Evolutionary conservation across 2,329 filamentous ascomycete genomes (phyloP).

Genomic region (Hymenoscyphus albidus): DNA sequence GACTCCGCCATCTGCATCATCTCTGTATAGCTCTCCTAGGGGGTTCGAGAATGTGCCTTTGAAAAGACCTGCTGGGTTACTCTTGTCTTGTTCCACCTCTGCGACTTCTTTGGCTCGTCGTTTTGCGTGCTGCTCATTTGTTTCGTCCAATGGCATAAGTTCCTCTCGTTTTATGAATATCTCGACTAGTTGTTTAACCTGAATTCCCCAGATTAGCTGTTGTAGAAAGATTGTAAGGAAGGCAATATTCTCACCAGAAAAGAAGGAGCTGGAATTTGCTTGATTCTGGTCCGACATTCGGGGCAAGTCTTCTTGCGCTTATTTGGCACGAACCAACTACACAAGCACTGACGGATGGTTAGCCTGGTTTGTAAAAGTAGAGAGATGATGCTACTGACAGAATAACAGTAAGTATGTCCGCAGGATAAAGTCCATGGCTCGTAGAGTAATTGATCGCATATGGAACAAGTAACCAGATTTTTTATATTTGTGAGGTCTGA

Average conservation of each 20-base stretch:
- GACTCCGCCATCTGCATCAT: slow-evolving; percentile 57
- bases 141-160: slow-evolving; percentile 60
- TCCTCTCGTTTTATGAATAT: slow-evolving; percentile 58
- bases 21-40: slow-evolving; percentile 38
- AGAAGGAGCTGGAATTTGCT: slow-evolving; percentile 57
- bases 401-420: slow-evolving; percentile 71
- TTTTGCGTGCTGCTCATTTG: slow-evolving; percentile 54
- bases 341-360: slow-evolving; percentile 32
- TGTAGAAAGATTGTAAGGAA: not conserved
- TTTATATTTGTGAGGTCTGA: slow-evolving; percentile 59
- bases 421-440: slow-evolving; percentile 66
- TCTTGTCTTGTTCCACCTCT: slow-evolving; percentile 56
- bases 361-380: slow-evolving; percentile 11
- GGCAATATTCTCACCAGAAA: slow-evolving; percentile 47
- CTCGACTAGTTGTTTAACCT: slow-evolving; percentile 62
- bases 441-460: slow-evolving; percentile 65
- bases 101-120: slow-evolving; percentile 57
- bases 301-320: slow-evolving; percentile 62
- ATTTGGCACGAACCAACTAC: slow-evolving; percentile 38
- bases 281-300: slow-evolving; percentile 59
- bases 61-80: slow-evolving; percentile 55
- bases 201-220: not conserved
- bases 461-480: slow-evolving; percentile 60
- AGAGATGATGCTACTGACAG: slow-evolving; percentile 39
- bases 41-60: slow-evolving; percentile 44